A percentile compares a stretch with the other conserved stretches of the same genome.
phyloP scores from a whole-genome alignment of 176 grass and related monocot species.

The Carex pumila region DNA sequence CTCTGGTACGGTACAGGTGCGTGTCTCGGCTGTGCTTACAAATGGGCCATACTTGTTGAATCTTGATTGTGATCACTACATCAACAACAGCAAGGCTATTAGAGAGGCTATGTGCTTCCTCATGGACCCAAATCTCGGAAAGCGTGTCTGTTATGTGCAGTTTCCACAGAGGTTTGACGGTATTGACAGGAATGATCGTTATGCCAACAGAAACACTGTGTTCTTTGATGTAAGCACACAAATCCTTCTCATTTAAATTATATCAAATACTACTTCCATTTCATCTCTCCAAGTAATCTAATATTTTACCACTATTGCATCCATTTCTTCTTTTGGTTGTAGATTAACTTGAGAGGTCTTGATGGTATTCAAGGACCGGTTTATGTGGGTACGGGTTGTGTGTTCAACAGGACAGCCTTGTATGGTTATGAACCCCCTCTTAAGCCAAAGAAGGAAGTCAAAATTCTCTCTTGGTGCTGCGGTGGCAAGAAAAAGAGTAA shows the following conservation, averaged over 20 bases:
- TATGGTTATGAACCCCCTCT: slow-evolving; percentile 96
- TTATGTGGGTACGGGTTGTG: slow-evolving; percentile 97
- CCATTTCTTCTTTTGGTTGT: slow-evolving; percentile 18
- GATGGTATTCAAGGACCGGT: slow-evolving; percentile 94
- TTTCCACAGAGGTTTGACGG: slow-evolving; percentile 96
- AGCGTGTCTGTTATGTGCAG: slow-evolving; percentile 82
- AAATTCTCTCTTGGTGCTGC: slow-evolving; percentile 62
- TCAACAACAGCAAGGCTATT: slow-evolving; percentile 94
- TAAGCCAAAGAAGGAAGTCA: slow-evolving; percentile 48
- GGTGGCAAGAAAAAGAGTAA: slow-evolving; percentile 60
- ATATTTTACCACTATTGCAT: not conserved
- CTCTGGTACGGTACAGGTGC: slow-evolving; percentile 49
- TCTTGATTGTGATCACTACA: slow-evolving; percentile 99
- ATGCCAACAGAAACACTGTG: slow-evolving; percentile 93
- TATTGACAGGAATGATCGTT: slow-evolving; percentile 93
- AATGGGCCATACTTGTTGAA: slow-evolving; percentile 96
- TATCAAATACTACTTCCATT: slow-evolving; percentile 2
- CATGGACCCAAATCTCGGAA: slow-evolving; percentile 98
- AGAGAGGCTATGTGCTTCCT: slow-evolving; percentile 98
- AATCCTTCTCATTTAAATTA: slow-evolving; percentile 17
- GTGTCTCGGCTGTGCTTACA: slow-evolving; percentile 96
- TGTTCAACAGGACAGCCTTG: slow-evolving; percentile 89
- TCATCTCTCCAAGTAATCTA: slow-evolving; percentile 17
- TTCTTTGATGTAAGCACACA: slow-evolving; percentile 88
- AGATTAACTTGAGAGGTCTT: slow-evolving; percentile 99